Conservation (phyloP, 768 basidiomycete genomes). For the Pleurotus eryngii region DNA sequence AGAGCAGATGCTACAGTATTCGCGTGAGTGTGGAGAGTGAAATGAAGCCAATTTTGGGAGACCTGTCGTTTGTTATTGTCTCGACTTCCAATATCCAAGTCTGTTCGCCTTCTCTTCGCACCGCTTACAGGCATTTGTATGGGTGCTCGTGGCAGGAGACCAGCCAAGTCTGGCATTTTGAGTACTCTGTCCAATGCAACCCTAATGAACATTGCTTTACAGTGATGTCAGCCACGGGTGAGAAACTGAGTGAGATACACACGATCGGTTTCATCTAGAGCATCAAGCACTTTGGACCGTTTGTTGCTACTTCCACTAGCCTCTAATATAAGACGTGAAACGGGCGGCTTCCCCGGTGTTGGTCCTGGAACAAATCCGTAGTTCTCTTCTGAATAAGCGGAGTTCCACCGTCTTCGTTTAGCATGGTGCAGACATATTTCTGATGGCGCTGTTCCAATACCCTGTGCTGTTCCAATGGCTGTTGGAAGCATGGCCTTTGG, state of each 20-base stretch:
- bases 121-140: background rate
- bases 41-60: background rate
- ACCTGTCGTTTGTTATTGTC: conserved; percentile 4
- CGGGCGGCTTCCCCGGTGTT: conserved; percentile 7
- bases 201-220: conserved; percentile 31
- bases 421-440: conserved; percentile 32
- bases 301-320: conserved; percentile 14
- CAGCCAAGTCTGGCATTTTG: conserved; percentile 41
- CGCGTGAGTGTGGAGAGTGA: background rate
- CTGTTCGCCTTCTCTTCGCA: background rate
- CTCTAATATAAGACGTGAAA: conserved; percentile 11
- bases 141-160: conserved; percentile 21
- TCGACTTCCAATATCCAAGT: background rate
- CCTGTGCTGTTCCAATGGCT: too few relatives aligned
- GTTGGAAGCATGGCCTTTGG: background rate
- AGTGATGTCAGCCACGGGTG: background rate
- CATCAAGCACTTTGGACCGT: conserved; percentile 35
- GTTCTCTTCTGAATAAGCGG: background rate
- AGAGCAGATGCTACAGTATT: background rate
- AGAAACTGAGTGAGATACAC: conserved; percentile 15
- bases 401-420: conserved; percentile 1
- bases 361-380: conserved; percentile 17
- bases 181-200: conserved; percentile 39
- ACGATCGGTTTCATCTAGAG: conserved; percentile 43
- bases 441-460: background rate